Base-by-base conservation (phyloP, 1,284 basidiomycete species). In the Omphalotus olearius region DNA sequence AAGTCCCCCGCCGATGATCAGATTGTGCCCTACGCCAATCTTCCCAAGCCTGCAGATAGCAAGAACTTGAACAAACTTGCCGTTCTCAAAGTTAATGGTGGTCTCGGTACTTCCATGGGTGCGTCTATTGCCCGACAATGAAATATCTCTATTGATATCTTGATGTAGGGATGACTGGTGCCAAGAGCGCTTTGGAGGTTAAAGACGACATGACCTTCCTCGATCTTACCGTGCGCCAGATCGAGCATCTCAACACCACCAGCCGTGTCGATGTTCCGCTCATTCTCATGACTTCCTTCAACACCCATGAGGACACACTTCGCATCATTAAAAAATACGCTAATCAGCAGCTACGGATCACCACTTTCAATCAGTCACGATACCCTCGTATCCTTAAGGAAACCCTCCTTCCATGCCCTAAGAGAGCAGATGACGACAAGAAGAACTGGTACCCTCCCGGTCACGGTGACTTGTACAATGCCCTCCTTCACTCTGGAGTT, bases 211-310 rank as follows among this genome's bases (percentile, higher is more conserved):
- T 98, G 96, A 98, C 95, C 51, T 98, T 99, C 86, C 83, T 99
- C 60, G 96, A 99, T 72, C 79, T 99, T 53, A 93, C 90, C 50
- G 96, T 98, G 53, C 85, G 94, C 57, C 96, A 99, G 74, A 98
- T 99, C 62, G 96, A 99, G 66, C 86, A 88, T 60, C 81, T 88
- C 64, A 88, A 88, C 71, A 88, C 85, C 46, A 80, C 80, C 50
- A 71, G 73, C 64, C 76, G 76, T 43, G 85, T 85, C 61, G 84
- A 97, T 73, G 95, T 98, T 43, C 95, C 96, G 13, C 91, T 99
- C 68, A 96, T 98, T 73, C 85, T 99, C 67, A 99, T 99, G 96
- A 98, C 97, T 66, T 98, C 94, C 58, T 98, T 99, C 86, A 98
- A 99, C 80, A 98, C 97, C 39, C 95, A 96, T 69, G 93, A 96